Evolutionary conservation across 2,329 filamentous ascomycete species (phyloP).

Genomic region (Aspergillus eucalypticola): DNA sequence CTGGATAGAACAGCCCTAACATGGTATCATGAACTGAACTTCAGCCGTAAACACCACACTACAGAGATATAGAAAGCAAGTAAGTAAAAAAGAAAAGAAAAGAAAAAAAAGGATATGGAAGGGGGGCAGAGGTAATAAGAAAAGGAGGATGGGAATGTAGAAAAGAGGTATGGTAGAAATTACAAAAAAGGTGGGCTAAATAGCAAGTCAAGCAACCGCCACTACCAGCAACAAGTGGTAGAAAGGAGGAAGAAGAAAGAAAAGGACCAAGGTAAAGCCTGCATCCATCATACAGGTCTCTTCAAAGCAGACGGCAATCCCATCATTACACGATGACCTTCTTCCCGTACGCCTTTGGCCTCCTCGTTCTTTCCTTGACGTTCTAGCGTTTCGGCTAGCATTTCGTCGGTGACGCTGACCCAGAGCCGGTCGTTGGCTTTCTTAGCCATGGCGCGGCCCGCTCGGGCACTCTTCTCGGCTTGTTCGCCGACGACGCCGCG

Average conservation of each 20-base stretch:
- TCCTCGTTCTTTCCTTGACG: constrained; percentile 65
- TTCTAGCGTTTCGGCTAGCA: constrained; percentile 74
- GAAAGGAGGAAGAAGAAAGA: constrained; percentile 3
- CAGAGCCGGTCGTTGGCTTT: constrained; percentile 71
- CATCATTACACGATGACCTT: constrained; percentile 45
- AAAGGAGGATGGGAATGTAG: not conserved
- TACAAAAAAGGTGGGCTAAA: not conserved
- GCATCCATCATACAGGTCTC: constrained; percentile 15
- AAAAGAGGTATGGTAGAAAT: not conserved
- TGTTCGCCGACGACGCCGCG: constrained; percentile 79
- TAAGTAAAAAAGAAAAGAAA: constrained; percentile 7
- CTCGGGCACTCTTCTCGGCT: constrained; percentile 72
- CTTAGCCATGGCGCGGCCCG: constrained; percentile 67
- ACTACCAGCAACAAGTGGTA: constrained; percentile 6
- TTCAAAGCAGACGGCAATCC: constrained; percentile 41
- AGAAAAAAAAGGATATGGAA: not conserved
- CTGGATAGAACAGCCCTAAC: constrained; percentile 18
- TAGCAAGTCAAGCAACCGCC: not conserved
- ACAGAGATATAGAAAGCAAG: constrained; percentile 7
- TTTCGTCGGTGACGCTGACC: constrained; percentile 77
- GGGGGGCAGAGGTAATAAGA: not conserved
- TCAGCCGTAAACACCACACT: constrained; percentile 14
- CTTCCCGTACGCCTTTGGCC: constrained; percentile 48
- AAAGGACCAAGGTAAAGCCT: too few relatives aligned
- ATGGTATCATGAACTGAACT: constrained; percentile 37